Evolutionary conservation across 2,329 filamentous ascomycete genomes (phyloP).

Genomic region (Ilyonectria sp.): DNA sequence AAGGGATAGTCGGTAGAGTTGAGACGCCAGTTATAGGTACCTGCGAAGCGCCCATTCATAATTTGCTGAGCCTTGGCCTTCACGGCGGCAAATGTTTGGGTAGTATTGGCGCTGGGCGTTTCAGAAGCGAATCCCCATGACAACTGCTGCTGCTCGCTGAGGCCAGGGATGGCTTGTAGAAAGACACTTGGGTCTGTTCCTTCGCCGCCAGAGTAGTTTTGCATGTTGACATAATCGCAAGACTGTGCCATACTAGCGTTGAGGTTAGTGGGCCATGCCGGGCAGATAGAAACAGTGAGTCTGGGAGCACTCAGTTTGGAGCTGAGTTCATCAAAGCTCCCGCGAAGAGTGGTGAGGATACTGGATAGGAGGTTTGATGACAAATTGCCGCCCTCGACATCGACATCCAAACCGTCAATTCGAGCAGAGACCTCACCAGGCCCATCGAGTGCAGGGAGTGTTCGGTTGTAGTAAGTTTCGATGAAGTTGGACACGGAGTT

Average conservation of each 20-base stretch:
- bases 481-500: constrained; percentile 14
- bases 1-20: constrained; percentile 18
- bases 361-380: neutral
- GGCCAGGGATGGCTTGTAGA: neutral
- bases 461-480: constrained; percentile 5
- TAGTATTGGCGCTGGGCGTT: neutral
- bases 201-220: constrained; percentile 16
- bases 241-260: neutral
- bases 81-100: neutral
- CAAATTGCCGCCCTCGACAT: constrained; percentile 10
- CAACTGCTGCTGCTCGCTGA: neutral
- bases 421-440: constrained; percentile 12
- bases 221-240: constrained; percentile 26
- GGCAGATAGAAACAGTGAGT: constrained; percentile 10
- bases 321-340: neutral
- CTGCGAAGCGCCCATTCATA: neutral
- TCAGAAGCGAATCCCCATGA: constrained; percentile 22
- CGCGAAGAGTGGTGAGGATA: constrained; percentile 12
- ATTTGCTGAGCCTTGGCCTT: neutral
- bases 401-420: constrained; percentile 19
- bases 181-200: neutral
- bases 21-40: constrained; percentile 13
- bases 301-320: neutral
- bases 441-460: neutral
- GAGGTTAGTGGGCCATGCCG: constrained; percentile 1